Evolutionary conservation across 73 alveolate species (phyloP).

Genomic region (Stentor roeselii): DNA sequence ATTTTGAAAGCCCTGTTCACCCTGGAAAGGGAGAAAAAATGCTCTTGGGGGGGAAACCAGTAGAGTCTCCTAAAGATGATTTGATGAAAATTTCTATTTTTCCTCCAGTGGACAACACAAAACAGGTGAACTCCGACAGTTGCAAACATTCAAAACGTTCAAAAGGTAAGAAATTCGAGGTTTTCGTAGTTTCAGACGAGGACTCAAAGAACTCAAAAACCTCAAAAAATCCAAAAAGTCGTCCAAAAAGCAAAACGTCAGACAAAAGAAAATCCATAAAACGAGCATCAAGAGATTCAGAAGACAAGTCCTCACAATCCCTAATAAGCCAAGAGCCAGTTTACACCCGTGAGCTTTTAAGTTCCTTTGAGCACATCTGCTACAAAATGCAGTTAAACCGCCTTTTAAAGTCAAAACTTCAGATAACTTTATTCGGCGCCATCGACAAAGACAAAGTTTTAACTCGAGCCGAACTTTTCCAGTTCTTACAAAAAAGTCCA

Average conservation of each 20-base stretch:
- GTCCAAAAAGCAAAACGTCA: background rate
- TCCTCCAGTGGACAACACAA: background rate
- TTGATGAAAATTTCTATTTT: too few relatives aligned
- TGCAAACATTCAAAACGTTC: background rate
- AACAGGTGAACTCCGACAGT: background rate
- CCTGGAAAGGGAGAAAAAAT: background rate
- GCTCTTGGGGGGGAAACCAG: too few relatives aligned
- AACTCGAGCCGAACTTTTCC: background rate
- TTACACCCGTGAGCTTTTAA: background rate
- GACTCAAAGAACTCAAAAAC: background rate
- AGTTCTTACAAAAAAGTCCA: background rate
- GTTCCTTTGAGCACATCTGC: background rate
- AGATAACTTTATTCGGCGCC: background rate
- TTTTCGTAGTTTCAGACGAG: background rate
- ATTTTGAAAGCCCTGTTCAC: background rate
- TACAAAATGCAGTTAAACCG: slow-evolving; percentile 1
- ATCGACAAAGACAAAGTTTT: background rate
- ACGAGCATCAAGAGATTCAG: background rate
- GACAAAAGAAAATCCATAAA: background rate
- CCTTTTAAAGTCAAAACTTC: background rate
- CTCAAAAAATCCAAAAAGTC: background rate
- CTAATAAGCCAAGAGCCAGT: background rate
- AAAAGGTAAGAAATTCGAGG: background rate
- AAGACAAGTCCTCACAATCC: slow-evolving; percentile 8
- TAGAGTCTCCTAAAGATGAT: too few relatives aligned